Evolutionary conservation across 2,329 filamentous ascomycete species (phyloP), one percentile per base, ranked within the genome.

Genomic region (Rutstroemia sp.): DNA sequence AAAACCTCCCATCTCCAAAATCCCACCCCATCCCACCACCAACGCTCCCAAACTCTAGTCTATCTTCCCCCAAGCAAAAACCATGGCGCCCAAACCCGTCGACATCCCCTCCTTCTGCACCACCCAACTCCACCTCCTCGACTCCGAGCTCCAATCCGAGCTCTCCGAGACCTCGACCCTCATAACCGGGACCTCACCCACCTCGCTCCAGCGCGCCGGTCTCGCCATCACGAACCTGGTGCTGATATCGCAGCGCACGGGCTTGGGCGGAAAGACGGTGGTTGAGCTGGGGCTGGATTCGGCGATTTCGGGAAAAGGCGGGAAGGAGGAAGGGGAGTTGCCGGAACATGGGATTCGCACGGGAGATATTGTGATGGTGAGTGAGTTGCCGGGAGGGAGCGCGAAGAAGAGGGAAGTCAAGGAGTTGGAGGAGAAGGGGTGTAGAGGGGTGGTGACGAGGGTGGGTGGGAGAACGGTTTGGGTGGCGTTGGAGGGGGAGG

Each of bases 201-300:
- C 79, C 0, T 77, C 81, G 1, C 82, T 95, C 12, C 82, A 89
- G 67, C 83, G 87, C 58, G 87, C 87, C 5, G 90, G 90, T n/a
- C 78, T 90, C 42, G 90, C 90, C 34, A 77, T 94, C 65, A 82
- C 84, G 16, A 92, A 92, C 71, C 81, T 97, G 8, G 75, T 81
- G 34, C 75, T 95, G 37, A 76, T 80, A 10, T 86, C 87, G 18
- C 88, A 88, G 68, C 86, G 92, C 30, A 99, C 94, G 0, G 94
- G 94, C 0, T 77, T 96, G 39, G 94, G 92, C 16, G 94, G 94
- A n/a, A 88, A 90, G 62, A 90, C 89, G 0, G 87, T 99, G 1
- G 75, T 96, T 3, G 92, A 96, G 70, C 82, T 99, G 5, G 74
- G 75, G 16, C 76, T 83, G 0, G 92, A 96, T 66, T 73, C 81